These are phyloP conservation scores for Rhynchosporium agropyri DNA, from an alignment of 2,329 filamentous ascomycete species.

Conservation along the genomic window DNA sequence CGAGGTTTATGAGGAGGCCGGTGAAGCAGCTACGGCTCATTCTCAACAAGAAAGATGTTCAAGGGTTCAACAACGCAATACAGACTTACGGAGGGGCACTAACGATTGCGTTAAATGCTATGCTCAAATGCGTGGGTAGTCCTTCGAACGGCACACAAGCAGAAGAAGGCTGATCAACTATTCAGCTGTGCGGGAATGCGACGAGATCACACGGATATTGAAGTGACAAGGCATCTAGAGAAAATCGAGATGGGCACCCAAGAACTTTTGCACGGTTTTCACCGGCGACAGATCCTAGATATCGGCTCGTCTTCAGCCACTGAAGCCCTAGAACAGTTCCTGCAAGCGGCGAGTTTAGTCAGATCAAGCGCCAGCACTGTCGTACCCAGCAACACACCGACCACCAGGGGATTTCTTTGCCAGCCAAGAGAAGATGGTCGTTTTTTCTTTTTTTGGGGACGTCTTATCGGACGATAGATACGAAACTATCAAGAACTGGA, in stretches of 20 bases:
- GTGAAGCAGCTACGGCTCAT: conserved; percentile 3
- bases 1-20: conserved; percentile 1
- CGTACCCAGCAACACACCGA: not conserved
- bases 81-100: not conserved
- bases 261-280: not conserved
- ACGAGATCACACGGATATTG: conserved; percentile 2
- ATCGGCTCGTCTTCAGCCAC: not conserved
- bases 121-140: not conserved
- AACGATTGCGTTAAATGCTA: conserved; percentile 3
- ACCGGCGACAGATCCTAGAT: not conserved
- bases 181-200: not conserved
- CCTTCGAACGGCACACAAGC: not conserved
- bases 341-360: not conserved
- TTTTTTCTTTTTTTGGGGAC: conserved; percentile 5
- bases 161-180: not conserved
- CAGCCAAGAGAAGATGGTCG: not conserved
- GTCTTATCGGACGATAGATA: conserved; percentile 1
- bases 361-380: conserved; percentile 1
- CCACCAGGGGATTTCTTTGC: not conserved
- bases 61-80: not conserved
- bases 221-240: not conserved
- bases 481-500: conserved; percentile 6
- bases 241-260: conserved; percentile 2
- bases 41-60: not conserved
- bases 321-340: not conserved